Evolutionary conservation across 805 yeast genomes (phyloP).

Genomic region (Metschnikowia gelsemii): DNA sequence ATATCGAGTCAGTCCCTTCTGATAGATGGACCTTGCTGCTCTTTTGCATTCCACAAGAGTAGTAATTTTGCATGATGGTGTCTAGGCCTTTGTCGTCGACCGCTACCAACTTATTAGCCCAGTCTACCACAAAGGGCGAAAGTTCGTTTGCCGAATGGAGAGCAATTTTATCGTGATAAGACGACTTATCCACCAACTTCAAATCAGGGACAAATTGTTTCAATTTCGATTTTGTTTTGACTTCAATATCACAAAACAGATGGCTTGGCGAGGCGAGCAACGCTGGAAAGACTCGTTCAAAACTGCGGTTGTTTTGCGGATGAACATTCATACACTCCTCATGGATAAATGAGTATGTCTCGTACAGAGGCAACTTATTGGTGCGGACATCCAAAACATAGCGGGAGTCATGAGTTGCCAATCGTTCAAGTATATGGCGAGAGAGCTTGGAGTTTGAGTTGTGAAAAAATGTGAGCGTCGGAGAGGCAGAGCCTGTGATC

Average conservation of each 20-base stretch:
- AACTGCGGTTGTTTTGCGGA: constrained; percentile 22
- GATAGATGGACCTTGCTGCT: constrained; percentile 18
- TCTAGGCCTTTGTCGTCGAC: constrained; percentile 45
- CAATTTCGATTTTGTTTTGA: constrained; percentile 16
- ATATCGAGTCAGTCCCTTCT: constrained; percentile 13
- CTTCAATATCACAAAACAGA: constrained; percentile 20
- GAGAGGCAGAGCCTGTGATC: constrained; percentile 16
- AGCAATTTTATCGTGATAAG: constrained; percentile 16
- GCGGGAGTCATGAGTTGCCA: constrained; percentile 23
- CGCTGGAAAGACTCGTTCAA: constrained; percentile 23
- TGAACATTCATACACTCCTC: constrained; percentile 23
- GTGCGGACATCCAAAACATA: constrained; percentile 23
- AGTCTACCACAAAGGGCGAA: constrained; percentile 49
- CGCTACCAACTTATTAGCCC: constrained; percentile 59
- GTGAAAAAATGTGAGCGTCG: constrained; percentile 32
- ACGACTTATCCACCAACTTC: constrained; percentile 15
- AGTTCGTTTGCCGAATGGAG: constrained; percentile 16
- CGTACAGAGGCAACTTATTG: constrained; percentile 22
- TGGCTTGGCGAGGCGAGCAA: constrained; percentile 20
- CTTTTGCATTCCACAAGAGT: constrained; percentile 21
- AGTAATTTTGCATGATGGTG: constrained; percentile 42
- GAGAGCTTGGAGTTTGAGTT: constrained; percentile 28
- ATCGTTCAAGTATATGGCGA: constrained; percentile 26
- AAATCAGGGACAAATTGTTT: constrained; percentile 23
- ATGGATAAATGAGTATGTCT: constrained; percentile 21